phyloP scores from a whole-genome alignment of 371 early-diverging fungal genomes.

The Rhizopus delemar region DNA sequence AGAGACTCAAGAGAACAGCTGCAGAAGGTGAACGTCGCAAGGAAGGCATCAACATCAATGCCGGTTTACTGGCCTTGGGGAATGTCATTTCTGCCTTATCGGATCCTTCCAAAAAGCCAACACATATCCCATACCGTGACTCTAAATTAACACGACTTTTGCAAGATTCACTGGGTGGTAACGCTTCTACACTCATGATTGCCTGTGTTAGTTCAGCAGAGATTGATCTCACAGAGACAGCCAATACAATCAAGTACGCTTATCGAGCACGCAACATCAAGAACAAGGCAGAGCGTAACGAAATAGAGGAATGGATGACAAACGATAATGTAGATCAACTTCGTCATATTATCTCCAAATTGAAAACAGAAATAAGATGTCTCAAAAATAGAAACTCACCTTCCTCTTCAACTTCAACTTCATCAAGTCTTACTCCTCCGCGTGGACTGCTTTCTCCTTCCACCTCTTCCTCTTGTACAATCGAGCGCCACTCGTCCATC shows the following conservation, averaged over 20 bases:
- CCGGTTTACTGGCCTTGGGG: constrained; percentile 95
- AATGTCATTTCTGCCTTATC: constrained; percentile 98
- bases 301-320: constrained; percentile 63
- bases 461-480: constrained; percentile 21
- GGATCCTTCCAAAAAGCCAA: constrained; percentile 64
- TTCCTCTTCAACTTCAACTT: constrained; percentile 8
- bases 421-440: constrained; percentile 11
- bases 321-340: constrained; percentile 60
- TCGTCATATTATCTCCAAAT: constrained; percentile 56
- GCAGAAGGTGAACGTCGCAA: constrained; percentile 93
- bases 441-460: constrained; percentile 26
- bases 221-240: constrained; percentile 83
- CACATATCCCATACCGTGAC: constrained; percentile 95
- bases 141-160: constrained; percentile 96
- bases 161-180: constrained; percentile 96
- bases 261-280: constrained; percentile 86
- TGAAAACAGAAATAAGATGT: constrained; percentile 53
- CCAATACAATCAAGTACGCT: constrained; percentile 91
- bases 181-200: constrained; percentile 88
- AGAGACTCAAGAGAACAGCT: constrained; percentile 93
- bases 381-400: constrained; percentile 36
- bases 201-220: constrained; percentile 89
- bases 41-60: constrained; percentile 98
- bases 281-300: constrained; percentile 77
- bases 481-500: constrained; percentile 9